Conservation (phyloP, 345 rosid genomes). For the Garcia nutans region DNA sequence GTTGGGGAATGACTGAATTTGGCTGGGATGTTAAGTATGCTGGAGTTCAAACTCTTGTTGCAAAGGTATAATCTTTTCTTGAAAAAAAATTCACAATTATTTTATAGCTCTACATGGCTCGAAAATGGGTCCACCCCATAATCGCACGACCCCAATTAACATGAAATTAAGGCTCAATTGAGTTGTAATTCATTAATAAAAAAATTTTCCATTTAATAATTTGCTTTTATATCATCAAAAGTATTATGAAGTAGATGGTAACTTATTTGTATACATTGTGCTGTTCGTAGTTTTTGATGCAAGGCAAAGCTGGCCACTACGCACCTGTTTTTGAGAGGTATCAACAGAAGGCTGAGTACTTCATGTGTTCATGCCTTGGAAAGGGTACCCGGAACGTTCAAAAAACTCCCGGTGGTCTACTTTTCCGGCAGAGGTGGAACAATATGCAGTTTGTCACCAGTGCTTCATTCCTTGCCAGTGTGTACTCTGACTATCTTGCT, state of each 20-base stretch:
- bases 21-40: constrained; percentile 99
- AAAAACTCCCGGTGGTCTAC: constrained; percentile 89
- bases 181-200: neutral
- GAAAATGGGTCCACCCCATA: too few relatives aligned
- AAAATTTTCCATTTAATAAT: too few relatives aligned
- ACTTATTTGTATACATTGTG: neutral
- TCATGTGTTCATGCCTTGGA: constrained; percentile 84
- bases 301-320: constrained; percentile 74
- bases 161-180: too few relatives aligned
- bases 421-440: constrained; percentile 93
- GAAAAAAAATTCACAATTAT: too few relatives aligned
- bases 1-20: constrained; percentile 92
- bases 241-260: neutral
- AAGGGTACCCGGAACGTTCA: constrained; percentile 60
- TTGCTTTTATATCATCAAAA: neutral
- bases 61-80: constrained; percentile 54
- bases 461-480: constrained; percentile 72
- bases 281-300: constrained; percentile 69
- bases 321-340: constrained; percentile 65
- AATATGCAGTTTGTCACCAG: constrained; percentile 95
- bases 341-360: constrained; percentile 84
- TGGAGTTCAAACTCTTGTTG: constrained; percentile 89
- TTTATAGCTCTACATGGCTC: too few relatives aligned
- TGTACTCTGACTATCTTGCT: constrained; percentile 80
- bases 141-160: too few relatives aligned